These are phyloP conservation scores for Epichloe brachyelytri DNA, from an alignment of 2,329 filamentous ascomycete genomes.

Conservation along the genomic window DNA sequence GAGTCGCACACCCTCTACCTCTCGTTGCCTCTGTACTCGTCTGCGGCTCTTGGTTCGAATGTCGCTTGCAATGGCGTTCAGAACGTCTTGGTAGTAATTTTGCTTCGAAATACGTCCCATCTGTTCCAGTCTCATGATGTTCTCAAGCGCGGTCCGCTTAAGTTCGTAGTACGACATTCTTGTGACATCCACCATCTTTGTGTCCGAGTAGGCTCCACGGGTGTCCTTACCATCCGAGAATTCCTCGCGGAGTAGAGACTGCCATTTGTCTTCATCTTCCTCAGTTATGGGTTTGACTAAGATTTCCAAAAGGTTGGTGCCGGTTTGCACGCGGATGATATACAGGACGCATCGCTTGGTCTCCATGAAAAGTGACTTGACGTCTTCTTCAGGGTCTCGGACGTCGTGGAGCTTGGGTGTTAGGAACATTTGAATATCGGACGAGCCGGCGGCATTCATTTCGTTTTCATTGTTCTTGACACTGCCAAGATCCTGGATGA, in stretches of 20 bases:
- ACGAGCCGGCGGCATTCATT: constrained; percentile 71
- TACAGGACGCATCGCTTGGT: constrained; percentile 95
- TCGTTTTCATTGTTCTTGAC: constrained; percentile 95
- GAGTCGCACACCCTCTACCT: constrained; percentile 70
- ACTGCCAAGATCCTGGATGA: constrained; percentile 85
- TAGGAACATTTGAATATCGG: constrained; percentile 82
- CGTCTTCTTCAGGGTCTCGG: constrained; percentile 83
- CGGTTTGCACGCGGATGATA: constrained; percentile 92
- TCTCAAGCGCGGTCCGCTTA: constrained; percentile 86
- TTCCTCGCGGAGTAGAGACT: constrained; percentile 68
- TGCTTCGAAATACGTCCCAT: constrained; percentile 76
- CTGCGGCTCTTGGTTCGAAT: constrained; percentile 95
- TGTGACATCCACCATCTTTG: constrained; percentile 79
- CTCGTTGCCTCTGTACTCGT: constrained; percentile 79
- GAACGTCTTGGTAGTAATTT: constrained; percentile 94
- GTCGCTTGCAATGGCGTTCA: constrained; percentile 92
- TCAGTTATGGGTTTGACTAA: constrained; percentile 76
- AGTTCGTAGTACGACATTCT: constrained; percentile 82
- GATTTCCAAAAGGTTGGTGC: constrained; percentile 85
- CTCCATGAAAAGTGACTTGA: constrained; percentile 93
- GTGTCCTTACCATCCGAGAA: constrained; percentile 52
- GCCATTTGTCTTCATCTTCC: constrained; percentile 87
- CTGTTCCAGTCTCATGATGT: constrained; percentile 80
- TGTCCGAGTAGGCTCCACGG: constrained; percentile 79
- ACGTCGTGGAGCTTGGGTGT: constrained; percentile 81